Evolutionary conservation across 2,329 filamentous ascomycete species (phyloP).

Genomic region (Venturia carpophila): DNA sequence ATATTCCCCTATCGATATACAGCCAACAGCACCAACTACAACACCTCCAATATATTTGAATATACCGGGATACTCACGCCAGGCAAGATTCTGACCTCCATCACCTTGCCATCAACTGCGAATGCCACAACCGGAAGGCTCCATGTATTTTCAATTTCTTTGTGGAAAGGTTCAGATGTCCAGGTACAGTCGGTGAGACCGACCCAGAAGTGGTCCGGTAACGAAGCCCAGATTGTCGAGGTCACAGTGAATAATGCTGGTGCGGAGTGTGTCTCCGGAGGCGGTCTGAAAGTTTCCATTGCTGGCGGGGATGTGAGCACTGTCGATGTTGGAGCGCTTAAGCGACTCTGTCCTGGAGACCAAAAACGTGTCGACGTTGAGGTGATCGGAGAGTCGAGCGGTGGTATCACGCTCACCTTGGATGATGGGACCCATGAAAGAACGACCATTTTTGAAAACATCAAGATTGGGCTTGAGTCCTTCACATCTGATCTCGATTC

Average conservation of each 20-base stretch:
- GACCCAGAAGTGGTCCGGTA: conserved; percentile 35
- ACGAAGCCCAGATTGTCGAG: conserved; percentile 35
- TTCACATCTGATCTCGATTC: conserved; percentile 3
- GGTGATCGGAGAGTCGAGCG: conserved; percentile 20
- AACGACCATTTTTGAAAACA: not conserved
- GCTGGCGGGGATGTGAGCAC: conserved; percentile 24
- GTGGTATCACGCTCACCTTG: not conserved
- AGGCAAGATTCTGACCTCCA: conserved; percentile 33
- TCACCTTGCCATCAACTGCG: conserved; percentile 36
- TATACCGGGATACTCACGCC: conserved; percentile 33
- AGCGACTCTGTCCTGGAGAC: conserved; percentile 33
- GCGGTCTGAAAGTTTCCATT: conserved; percentile 27
- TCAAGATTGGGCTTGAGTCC: not conserved
- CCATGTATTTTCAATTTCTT: conserved; percentile 12
- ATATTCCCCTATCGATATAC: conserved; percentile 39
- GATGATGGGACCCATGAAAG: not conserved
- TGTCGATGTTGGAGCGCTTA: conserved; percentile 34
- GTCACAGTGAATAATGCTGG: conserved; percentile 34
- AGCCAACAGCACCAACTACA: conserved; percentile 34
- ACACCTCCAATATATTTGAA: conserved; percentile 40
- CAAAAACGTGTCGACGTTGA: conserved; percentile 27
- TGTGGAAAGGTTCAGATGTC: conserved; percentile 23
- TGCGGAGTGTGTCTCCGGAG: conserved; percentile 25
- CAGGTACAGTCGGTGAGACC: conserved; percentile 35
- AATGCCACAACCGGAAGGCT: conserved; percentile 23